Conservation (phyloP, 2,329 filamentous ascomycete species). For the Aspergillus fumigatiaffinis region DNA sequence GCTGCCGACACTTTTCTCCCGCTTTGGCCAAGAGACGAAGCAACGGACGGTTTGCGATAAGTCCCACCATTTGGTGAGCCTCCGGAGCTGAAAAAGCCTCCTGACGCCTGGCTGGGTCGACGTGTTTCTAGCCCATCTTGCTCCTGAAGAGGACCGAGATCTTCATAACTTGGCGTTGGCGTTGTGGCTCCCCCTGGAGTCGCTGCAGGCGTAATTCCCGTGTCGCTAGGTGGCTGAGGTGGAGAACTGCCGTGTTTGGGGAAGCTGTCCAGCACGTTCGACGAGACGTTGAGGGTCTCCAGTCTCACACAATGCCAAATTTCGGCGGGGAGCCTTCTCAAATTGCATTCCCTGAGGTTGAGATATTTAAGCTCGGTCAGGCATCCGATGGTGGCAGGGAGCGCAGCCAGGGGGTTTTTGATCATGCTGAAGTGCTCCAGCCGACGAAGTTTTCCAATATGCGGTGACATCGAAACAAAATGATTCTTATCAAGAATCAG, state of each 20-base stretch:
- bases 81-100: conserved; percentile 69
- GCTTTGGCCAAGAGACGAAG: conserved; percentile 73
- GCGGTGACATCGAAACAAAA: conserved; percentile 80
- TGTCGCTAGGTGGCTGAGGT: conserved; percentile 57
- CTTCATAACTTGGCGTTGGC: conserved; percentile 74
- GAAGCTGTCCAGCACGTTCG: conserved; percentile 86
- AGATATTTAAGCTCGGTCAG: conserved; percentile 78
- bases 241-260: conserved; percentile 72
- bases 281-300: conserved; percentile 90
- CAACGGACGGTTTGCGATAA: conserved; percentile 73
- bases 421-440: conserved; percentile 92
- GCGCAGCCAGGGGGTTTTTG: conserved; percentile 78
- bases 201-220: conserved; percentile 41
- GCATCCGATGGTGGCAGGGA: conserved; percentile 85
- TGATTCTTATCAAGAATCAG: conserved; percentile 92
- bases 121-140: conserved; percentile 61
- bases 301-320: conserved; percentile 93
- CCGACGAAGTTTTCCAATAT: conserved; percentile 77
- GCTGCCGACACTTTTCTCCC: conserved; percentile 82
- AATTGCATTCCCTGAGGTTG: conserved; percentile 89
- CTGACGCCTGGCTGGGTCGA: conserved; percentile 80
- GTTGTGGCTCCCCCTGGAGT: conserved; percentile 54
- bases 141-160: conserved; percentile 64
- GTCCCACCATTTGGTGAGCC: conserved; percentile 60
- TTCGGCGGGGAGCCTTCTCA: conserved; percentile 81